Evolutionary conservation across 2,329 filamentous ascomycete species (phyloP), one percentile per base, ranked within the genome.

Genomic region (Emergomyces pasteurianus): DNA sequence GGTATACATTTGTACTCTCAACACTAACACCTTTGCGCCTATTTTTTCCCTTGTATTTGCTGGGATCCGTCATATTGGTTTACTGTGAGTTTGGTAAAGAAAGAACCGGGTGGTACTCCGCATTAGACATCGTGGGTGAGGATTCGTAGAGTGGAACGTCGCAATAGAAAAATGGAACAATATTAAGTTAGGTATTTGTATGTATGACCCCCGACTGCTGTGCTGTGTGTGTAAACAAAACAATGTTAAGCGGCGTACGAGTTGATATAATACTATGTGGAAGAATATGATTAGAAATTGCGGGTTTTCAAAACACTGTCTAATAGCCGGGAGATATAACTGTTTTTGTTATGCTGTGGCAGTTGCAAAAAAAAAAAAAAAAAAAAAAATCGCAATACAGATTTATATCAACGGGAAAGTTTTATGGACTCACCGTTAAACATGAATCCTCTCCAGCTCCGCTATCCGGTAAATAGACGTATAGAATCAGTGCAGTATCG

Each of bases 401-500:
- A 36, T 36, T 36, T 6, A 36, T 3, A 21, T 10, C 23, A 53
- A n/a, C 5, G 34, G 23, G 23, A 21, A 16, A 36, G 50, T 10
- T 14, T 31, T 31, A 31, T 7, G 59, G 52, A 69, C 75, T 70
- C 63, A 78, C 76, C 31, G 77, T 78, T 58, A 79, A 65, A 66
- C 76, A 78, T 2, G 77, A 77, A 58, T 78, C 75, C 53, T 78
- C 75, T 21, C 72, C 74, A 58, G 72, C 71, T 65, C 68, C 72
- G 40, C 71, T 74, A 16, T 72, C 73, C 0, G 74, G 75, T 36
- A 78, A 64, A 67, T 78, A 79, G 43, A 78, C 77, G 60, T 79
- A 79, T 10, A 79, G 67, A 28, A 79, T 71, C 47, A 79, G 63
- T 0, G 75, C 77, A 12, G 73, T 77, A 31, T 78, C 75, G 58